Evolutionary conservation across 495 filamentous ascomycete genomes (phyloP), one percentile per base, ranked within the genome.

Genomic region (Xylaria acuta): DNA sequence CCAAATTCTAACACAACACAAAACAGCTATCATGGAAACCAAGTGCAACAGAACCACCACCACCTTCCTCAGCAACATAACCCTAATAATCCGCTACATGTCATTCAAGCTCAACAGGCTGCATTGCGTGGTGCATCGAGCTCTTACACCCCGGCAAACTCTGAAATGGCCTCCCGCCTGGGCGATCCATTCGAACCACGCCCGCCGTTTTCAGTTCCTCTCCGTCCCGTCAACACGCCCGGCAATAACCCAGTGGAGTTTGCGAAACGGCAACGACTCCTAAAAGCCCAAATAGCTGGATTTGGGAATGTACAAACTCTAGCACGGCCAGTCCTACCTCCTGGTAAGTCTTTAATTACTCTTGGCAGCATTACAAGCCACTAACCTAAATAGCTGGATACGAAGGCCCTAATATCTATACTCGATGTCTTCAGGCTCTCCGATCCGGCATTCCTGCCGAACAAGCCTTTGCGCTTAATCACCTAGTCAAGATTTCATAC

Each of bases 401-500:
- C 69, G 87, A 91, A 60, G 92, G 92, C 12, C 92, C 92, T 5
- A 94, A 95, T 78, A 97, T 98, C 64, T 98, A 97, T 75, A 91
- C 94, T 66, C 90, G 94, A 12, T 94, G 93, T 64, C 89, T 95
- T 58, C 86, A 86, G 53, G 90, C 94, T 0, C 85, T 99, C 56
- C 93, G 92, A 66, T 97, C 93, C 36, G 90, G 90, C 0, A 90
- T 97, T 34, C 85, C 88, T 18, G 88, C 89, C 30, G 96, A 99
- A 77, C 91, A 97, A 72, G 90, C 93, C 34, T 98, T 94, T 79
- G 94, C 93, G 0, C 82, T 98, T 22, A 93, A 94, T 70, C 95
- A 98, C 78, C 84, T 99, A 16, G 95, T 98, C 70, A 96, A 97
- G 79, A 97, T 97, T 22, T 97, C 95, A 0, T 94, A 93, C 69